Conservation (phyloP, 495 filamentous ascomycete genomes). For the Parathielavia appendiculata region DNA sequence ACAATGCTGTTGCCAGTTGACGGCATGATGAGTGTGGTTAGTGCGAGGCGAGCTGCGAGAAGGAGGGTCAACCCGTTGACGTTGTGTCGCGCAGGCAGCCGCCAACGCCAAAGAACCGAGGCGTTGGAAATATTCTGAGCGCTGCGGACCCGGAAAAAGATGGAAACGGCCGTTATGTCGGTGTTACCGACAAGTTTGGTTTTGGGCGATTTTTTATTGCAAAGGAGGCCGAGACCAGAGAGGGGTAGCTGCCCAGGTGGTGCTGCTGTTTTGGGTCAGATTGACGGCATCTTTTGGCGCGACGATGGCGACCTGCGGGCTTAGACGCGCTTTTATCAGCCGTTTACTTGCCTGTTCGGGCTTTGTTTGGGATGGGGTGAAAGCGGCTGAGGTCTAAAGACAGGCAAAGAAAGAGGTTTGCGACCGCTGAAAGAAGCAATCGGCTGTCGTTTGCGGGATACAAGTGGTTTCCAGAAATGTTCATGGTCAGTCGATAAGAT, state of each 20-base stretch:
- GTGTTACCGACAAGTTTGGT: neutral
- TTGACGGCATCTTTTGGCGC: constrained; percentile 3
- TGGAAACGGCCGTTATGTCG: neutral
- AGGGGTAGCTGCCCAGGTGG: constrained; percentile 11
- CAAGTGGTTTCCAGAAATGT: too few species aligned
- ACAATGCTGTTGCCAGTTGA: neutral
- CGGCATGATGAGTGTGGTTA: neutral
- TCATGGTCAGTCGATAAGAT: too few species aligned
- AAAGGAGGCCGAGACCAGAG: constrained; percentile 2
- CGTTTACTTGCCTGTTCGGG: neutral
- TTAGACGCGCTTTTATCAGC: neutral
- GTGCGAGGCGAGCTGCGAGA: neutral
- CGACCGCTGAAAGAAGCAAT: neutral
- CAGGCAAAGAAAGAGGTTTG: too few species aligned
- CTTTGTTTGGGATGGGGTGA: neutral
- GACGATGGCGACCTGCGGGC: neutral
- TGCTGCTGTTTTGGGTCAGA: neutral
- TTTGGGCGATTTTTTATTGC: constrained; percentile 2
- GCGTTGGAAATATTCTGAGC: neutral
- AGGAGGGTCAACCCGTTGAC: neutral
- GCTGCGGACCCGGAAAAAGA: neutral
- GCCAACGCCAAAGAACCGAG: neutral
- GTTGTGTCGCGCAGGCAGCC: neutral
- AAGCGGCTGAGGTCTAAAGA: neutral
- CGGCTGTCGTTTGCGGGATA: too few species aligned